Evolutionary conservation across 2,329 filamentous ascomycete genomes (phyloP), one percentile per base, ranked within the genome.

Genomic region (Diaporthe velutina): DNA sequence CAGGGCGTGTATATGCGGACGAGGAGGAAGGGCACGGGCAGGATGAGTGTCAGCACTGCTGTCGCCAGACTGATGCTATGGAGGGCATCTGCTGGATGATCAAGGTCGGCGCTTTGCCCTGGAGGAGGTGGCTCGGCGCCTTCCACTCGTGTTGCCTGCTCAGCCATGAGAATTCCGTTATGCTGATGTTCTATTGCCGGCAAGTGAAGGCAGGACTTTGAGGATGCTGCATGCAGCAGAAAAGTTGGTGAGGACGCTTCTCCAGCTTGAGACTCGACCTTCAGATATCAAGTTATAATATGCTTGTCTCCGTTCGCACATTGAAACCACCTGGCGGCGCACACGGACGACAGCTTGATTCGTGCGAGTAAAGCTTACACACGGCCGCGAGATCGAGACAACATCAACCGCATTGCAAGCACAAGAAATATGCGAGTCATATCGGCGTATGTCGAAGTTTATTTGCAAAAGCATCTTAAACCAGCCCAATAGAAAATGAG

Each of bases 261-360:
- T 60, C 22, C 7, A 10, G 58, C n/a, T 35, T 42, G n/a, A 60
- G 13, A 10, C 12, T 2, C 19, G n/a, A 12, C 4, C 42, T 40
- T 17, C 4, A 42, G 12, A 13, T 25, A 33, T 28, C 30, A 30
- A 7, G 9, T 19, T 25, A 19, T 38, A 17, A 38, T 52, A 67
- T 19, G n/a, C n/a, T 48, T 50, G 45, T 30, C 13, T 50, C 13
- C 30, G 13, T n/a, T n/a, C 48, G n/a, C 19, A n/a, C 22, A 6
- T 28, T 50, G 45, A 50, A 67, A 50, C 30, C 19, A n/a, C 60
- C 12, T 38, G 22, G 28, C 40, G 30, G 12, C 2, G 19, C 28
- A 50, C 61, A 67, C 45, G 30, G 61, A 52, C 42, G 15, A 10
- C 25, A 22, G 61, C 42, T 67, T 52, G 61, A 38, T 67, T 67